phyloP scores from a whole-genome alignment of 1,139 yeast genomes.

The Yamadazyma buinensis region DNA sequence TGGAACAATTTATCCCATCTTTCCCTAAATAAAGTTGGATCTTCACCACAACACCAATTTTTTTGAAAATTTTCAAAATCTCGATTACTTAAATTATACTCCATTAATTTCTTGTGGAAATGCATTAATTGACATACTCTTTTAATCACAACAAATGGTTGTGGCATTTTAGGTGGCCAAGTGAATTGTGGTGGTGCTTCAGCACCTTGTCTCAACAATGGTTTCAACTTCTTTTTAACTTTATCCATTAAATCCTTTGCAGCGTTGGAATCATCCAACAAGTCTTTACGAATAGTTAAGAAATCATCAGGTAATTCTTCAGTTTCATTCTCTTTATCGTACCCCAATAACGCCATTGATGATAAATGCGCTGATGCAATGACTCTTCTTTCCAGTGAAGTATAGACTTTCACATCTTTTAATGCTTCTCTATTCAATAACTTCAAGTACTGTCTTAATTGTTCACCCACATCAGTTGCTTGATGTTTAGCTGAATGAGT shows the following conservation, averaged over 20 bases:
- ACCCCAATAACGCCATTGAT: slow-evolving; percentile 76
- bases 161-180: slow-evolving; percentile 99
- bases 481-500: slow-evolving; percentile 97
- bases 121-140: slow-evolving; percentile 95
- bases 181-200: slow-evolving; percentile 99
- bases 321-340: slow-evolving; percentile 28
- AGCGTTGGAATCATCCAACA: slow-evolving; percentile 94
- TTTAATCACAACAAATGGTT: slow-evolving; percentile 89
- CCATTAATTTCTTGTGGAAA: slow-evolving; percentile 83
- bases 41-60: slow-evolving; percentile 97
- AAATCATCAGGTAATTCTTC: slow-evolving; percentile 64
- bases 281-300: slow-evolving; percentile 79
- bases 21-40: slow-evolving; percentile 83
- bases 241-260: slow-evolving; percentile 98
- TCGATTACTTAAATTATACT: slow-evolving; percentile 67
- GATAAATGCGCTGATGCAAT: slow-evolving; percentile 88
- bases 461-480: slow-evolving; percentile 93
- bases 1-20: slow-evolving; percentile 96
- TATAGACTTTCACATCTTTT: slow-evolving; percentile 79
- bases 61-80: slow-evolving; percentile 68
- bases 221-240: slow-evolving; percentile 94
- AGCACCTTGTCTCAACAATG: slow-evolving; percentile 88
- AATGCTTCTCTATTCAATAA: slow-evolving; percentile 81
- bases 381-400: slow-evolving; percentile 94
- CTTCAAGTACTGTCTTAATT: slow-evolving; percentile 86